phyloP scores from a whole-genome alignment of 75 land plant genomes.

The Pinus taeda region DNA sequence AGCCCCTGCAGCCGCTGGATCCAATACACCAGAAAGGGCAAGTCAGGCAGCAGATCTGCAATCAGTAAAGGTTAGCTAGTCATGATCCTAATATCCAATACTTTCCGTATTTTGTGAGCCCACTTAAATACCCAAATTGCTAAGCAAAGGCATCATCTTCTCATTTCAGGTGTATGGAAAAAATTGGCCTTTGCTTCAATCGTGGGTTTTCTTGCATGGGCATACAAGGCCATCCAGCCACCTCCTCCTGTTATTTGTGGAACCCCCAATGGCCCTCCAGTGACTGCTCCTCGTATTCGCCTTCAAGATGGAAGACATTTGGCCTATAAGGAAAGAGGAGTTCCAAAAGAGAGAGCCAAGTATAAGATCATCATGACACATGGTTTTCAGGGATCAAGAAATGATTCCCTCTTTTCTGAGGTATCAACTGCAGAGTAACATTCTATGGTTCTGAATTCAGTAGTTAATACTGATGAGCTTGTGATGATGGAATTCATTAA shows the following conservation, averaged over 20 bases:
- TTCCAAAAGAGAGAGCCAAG: conserved; percentile 60
- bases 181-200: conserved; percentile 9
- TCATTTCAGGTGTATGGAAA: not conserved
- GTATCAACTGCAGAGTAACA: conserved; percentile 13
- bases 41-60: not conserved
- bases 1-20: no score
- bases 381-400: conserved; percentile 54
- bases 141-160: no score
- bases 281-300: conserved; percentile 69
- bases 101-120: no score
- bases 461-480: no score
- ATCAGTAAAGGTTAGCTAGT: not conserved
- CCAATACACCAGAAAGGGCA: conserved; percentile 24
- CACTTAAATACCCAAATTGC: no score
- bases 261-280: conserved; percentile 60
- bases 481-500: not conserved
- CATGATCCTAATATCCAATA: no score
- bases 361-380: conserved; percentile 57
- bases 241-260: conserved; percentile 65
- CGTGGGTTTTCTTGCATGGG: conserved; percentile 34
- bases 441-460: not conserved
- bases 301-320: conserved; percentile 83
- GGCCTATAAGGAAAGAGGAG: conserved; percentile 77
- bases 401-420: conserved; percentile 28
- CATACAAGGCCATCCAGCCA: conserved; percentile 44